A percentile compares a stretch with the other conserved stretches of the same genome.
phyloP scores from a whole-genome alignment of 2,329 filamentous ascomycete species.

The Calonectria pauciramosa region DNA sequence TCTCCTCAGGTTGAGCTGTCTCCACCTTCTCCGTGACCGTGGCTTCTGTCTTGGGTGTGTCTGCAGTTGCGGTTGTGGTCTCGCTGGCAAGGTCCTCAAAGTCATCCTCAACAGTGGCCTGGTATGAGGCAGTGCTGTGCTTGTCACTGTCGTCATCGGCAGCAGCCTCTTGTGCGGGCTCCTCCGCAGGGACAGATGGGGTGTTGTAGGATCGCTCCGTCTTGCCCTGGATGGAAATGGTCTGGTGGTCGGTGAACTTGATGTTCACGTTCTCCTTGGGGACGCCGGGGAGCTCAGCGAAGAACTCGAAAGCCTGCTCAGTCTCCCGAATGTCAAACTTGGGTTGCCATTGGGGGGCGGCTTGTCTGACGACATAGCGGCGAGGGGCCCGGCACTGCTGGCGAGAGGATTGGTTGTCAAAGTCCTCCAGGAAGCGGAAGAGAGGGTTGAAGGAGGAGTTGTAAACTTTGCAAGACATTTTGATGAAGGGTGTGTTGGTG shows the following conservation, averaged over 20 bases:
- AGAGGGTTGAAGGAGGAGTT: conserved; percentile 70
- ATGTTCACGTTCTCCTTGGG: conserved; percentile 80
- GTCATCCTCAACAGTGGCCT: conserved; percentile 77
- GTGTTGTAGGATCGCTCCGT: conserved; percentile 74
- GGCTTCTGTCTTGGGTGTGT: not conserved
- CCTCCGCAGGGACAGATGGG: conserved; percentile 65
- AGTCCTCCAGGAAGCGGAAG: conserved; percentile 75
- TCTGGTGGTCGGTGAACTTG: conserved; percentile 84
- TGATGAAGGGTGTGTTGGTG: conserved; percentile 34
- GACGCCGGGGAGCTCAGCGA: conserved; percentile 84
- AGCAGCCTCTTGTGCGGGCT: conserved; percentile 67
- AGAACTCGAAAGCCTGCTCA: conserved; percentile 77
- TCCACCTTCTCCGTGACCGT: not conserved
- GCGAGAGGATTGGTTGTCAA: conserved; percentile 66
- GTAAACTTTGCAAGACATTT: conserved; percentile 69
- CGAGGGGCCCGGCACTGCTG: conserved; percentile 47
- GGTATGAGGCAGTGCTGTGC: conserved; percentile 55
- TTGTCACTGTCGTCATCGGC: conserved; percentile 66
- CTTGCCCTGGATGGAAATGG: conserved; percentile 77
- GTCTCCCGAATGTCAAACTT: conserved; percentile 85
- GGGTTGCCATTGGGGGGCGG: conserved; percentile 74
- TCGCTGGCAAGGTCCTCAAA: conserved; percentile 50
- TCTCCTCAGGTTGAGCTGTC: conserved; percentile 29
- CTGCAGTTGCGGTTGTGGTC: conserved; percentile 40
- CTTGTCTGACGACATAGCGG: conserved; percentile 29